Percentiles rank a stretch among this genome's conserved stretches.
Conservation (phyloP, 768 basidiomycete species). For the Hysterangium stoloniferum region DNA sequence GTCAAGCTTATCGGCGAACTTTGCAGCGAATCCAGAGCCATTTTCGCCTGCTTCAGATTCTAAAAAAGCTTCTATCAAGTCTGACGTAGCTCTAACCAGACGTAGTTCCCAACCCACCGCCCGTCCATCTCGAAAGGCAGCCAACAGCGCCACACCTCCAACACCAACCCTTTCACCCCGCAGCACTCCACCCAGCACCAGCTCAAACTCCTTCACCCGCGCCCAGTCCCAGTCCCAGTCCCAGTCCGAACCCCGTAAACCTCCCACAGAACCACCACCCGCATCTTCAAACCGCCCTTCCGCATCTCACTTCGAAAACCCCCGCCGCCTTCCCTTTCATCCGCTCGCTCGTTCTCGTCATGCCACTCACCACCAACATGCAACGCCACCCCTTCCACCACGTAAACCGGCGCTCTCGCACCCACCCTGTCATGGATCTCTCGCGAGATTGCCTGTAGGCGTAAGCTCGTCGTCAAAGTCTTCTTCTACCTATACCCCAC, state of each 20-base stretch:
- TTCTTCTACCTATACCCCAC: too few relatives aligned
- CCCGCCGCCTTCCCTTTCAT: neutral
- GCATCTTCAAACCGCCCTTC: too few relatives aligned
- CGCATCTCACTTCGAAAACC: too few relatives aligned
- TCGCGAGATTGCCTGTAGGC: too few relatives aligned
- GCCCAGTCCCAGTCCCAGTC: neutral
- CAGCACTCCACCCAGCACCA: neutral
- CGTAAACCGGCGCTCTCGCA: constrained; percentile 12
- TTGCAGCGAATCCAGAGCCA: neutral
- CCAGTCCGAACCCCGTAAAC: neutral
- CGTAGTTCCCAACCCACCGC: neutral
- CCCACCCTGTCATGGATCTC: too few relatives aligned
- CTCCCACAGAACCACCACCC: neutral
- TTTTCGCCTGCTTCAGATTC: too few relatives aligned
- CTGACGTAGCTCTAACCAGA: too few relatives aligned
- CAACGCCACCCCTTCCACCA: constrained; percentile 19
- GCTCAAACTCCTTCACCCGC: constrained; percentile 3
- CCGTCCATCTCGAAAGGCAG: neutral
- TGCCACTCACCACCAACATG: too few relatives aligned
- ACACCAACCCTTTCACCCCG: neutral
- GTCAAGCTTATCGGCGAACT: neutral
- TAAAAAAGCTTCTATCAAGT: too few relatives aligned
- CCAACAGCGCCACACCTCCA: neutral
- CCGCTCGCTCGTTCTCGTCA: neutral
- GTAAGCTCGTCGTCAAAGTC: constrained; percentile 19